phyloP scores from a whole-genome alignment of 805 yeast species.

The Pachysolen tannophilus region DNA sequence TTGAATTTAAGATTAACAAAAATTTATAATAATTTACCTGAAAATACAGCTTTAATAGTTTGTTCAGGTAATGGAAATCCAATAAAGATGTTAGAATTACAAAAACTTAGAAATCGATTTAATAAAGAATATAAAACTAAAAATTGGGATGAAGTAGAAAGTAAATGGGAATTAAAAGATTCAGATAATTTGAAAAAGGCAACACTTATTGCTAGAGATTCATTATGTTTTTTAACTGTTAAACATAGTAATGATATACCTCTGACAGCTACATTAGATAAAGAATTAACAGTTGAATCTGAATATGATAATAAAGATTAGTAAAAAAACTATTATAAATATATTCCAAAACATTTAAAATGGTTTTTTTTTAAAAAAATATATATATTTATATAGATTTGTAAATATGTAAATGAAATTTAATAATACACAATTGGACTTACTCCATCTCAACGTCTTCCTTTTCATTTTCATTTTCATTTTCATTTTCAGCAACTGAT shows the following conservation, averaged over 20 bases:
- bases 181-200: slow-evolving; percentile 38
- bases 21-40: slow-evolving; percentile 47
- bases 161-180: slow-evolving; percentile 45
- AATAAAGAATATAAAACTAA: slow-evolving; percentile 33
- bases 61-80: slow-evolving; percentile 60
- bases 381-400: too few relatives aligned
- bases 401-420: background rate
- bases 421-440: background rate
- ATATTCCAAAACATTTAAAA: too few relatives aligned
- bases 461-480: slow-evolving; percentile 11
- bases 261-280: too few relatives aligned
- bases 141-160: slow-evolving; percentile 34
- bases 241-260: too few relatives aligned
- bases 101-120: slow-evolving; percentile 31
- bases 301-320: too few relatives aligned
- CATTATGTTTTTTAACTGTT: slow-evolving; percentile 48
- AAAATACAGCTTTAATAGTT: slow-evolving; percentile 50
- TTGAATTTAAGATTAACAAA: slow-evolving; percentile 37
- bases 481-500: slow-evolving; percentile 1
- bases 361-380: too few relatives aligned
- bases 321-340: too few relatives aligned
- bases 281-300: too few relatives aligned
- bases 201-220: slow-evolving; percentile 46
- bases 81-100: slow-evolving; percentile 37
- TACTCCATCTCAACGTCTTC: slow-evolving; percentile 13